Percentiles rank a stretch among this genome's conserved stretches.
Evolutionary conservation across 129 eudicot genomes (phyloP).

Genomic region (Helianthus tuberosus): DNA sequence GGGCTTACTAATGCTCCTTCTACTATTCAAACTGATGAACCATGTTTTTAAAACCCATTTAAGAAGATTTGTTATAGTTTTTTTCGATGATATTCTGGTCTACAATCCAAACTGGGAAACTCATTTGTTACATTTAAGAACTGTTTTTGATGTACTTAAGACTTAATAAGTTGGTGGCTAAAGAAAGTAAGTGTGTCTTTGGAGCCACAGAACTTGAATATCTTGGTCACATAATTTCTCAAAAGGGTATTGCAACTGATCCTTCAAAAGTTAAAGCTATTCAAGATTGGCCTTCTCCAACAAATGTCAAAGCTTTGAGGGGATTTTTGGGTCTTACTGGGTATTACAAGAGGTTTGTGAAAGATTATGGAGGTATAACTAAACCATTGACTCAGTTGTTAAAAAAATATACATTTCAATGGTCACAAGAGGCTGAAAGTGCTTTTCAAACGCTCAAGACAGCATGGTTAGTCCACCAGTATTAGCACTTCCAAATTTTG

Average conservation of each 20-base stretch:
- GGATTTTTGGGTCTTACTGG: background rate
- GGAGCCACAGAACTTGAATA: background rate
- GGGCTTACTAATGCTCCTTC: background rate
- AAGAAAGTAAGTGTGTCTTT: background rate
- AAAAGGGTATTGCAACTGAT: background rate
- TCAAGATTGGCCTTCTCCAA: background rate
- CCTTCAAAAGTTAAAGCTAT: background rate
- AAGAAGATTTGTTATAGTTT: background rate
- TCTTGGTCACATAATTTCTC: background rate
- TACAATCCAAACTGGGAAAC: too few relatives aligned
- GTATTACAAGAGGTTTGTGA: too few relatives aligned
- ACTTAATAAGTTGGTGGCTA: too few relatives aligned
- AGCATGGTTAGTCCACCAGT: background rate
- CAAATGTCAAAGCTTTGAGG: background rate
- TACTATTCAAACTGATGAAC: background rate
- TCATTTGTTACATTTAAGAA: too few relatives aligned
- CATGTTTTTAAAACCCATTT: too few relatives aligned
- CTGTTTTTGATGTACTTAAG: too few relatives aligned
- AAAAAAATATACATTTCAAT: too few relatives aligned
- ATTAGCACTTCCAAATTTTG: too few relatives aligned
- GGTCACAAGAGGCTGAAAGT: background rate
- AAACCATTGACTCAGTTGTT: background rate
- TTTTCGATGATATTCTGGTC: background rate
- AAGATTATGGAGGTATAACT: background rate
- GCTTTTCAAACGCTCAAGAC: background rate